Conservation (phyloP, 176 grass and related monocot species). For the Musa troglodytarum region DNA sequence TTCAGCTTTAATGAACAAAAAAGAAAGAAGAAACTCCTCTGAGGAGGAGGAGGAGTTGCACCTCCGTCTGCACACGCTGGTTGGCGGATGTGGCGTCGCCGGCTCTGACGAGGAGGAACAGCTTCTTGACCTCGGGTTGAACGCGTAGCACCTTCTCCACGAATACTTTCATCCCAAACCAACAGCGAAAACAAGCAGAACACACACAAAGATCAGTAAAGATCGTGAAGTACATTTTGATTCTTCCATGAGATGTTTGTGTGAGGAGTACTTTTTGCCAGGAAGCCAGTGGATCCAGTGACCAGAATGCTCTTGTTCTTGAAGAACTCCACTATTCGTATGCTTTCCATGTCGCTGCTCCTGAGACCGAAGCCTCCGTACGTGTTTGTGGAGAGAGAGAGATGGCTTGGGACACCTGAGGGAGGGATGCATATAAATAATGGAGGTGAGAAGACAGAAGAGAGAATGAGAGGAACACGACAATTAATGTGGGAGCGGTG, state of each 20-base stretch:
- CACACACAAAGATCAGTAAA: too few species aligned
- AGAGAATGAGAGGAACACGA: too few species aligned
- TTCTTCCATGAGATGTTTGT: background rate
- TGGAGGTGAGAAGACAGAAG: too few species aligned
- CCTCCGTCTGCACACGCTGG: slow-evolving; percentile 56
- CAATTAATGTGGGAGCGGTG: too few species aligned
- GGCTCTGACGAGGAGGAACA: slow-evolving; percentile 66
- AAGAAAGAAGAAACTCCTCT: background rate
- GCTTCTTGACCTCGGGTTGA: slow-evolving; percentile 66
- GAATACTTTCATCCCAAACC: slow-evolving; percentile 29
- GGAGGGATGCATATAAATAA: too few species aligned
- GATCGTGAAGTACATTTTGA: too few species aligned
- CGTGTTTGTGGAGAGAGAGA: too few species aligned
- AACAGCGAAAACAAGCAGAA: background rate
- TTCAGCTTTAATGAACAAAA: background rate
- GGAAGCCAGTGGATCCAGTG: slow-evolving; percentile 21
- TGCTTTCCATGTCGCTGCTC: too few species aligned
- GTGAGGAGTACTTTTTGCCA: slow-evolving; percentile 56
- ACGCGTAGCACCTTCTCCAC: slow-evolving; percentile 81
- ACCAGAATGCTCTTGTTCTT: slow-evolving; percentile 72
- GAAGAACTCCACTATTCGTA: slow-evolving; percentile 39
- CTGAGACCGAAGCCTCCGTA: too few species aligned
- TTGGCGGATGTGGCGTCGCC: slow-evolving; percentile 32
- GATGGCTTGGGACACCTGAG: too few species aligned
- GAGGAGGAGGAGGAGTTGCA: slow-evolving; percentile 10